phyloP scores from a whole-genome alignment of 1,139 yeast species.

The Schizosaccharomyces versatilis region DNA sequence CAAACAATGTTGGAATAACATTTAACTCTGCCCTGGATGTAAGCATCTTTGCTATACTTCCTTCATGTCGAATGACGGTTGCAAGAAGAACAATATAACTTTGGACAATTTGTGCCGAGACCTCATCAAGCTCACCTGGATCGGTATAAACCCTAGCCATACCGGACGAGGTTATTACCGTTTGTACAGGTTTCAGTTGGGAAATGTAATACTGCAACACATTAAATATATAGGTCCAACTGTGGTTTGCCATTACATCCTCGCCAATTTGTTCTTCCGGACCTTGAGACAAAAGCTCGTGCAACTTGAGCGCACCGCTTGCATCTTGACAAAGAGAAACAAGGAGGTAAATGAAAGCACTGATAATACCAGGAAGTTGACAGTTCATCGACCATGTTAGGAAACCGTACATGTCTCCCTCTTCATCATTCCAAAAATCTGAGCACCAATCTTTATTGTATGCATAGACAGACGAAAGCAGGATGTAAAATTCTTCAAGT shows the following conservation, averaged over 20 bases:
- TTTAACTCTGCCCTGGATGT: background rate
- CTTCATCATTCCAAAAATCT: background rate
- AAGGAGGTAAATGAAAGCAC: background rate
- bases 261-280: background rate
- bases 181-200: background rate
- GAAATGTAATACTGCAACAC: slow-evolving; percentile 1
- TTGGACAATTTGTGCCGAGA: background rate
- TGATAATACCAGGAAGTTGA: background rate
- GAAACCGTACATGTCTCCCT: slow-evolving; percentile 2
- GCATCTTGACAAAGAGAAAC: background rate
- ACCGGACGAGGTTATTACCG: slow-evolving; percentile 1
- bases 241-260: background rate
- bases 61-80: background rate
- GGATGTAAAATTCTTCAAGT: background rate
- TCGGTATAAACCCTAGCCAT: background rate
- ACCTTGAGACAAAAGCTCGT: background rate
- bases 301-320: background rate
- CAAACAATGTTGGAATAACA: background rate
- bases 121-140: background rate
- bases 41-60: background rate
- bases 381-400: background rate
- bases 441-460: background rate
- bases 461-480: background rate
- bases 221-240: background rate
- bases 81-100: background rate